Evolutionary conservation across 192 early-diverging fungal genomes (phyloP).

Genomic region (Rhizoclosmatium sp.): DNA sequence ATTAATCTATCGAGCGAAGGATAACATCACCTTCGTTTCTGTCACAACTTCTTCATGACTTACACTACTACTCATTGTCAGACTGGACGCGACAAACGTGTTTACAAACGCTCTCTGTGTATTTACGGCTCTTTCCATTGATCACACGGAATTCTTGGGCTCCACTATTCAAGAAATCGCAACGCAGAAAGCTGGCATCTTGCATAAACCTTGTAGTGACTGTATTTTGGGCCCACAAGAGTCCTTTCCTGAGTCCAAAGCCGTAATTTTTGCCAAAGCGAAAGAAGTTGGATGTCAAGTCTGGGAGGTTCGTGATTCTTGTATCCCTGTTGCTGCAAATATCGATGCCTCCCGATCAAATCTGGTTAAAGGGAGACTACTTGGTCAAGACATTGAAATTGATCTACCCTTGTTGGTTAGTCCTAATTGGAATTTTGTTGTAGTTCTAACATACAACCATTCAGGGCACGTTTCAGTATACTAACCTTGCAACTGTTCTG

Average conservation of each 20-base stretch:
- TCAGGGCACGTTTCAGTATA: constrained; percentile 80
- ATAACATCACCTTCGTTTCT: too few species aligned
- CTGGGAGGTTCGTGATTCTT: background rate
- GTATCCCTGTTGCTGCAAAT: background rate
- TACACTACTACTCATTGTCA: background rate
- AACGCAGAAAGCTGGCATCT: constrained; percentile 80
- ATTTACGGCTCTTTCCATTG: constrained; percentile 75
- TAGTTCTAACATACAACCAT: constrained; percentile 60
- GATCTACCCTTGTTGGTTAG: constrained; percentile 8
- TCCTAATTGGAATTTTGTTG: background rate
- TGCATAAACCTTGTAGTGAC: constrained; percentile 51
- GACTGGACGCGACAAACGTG: constrained; percentile 85
- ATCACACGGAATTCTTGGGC: constrained; percentile 80
- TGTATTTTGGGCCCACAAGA: constrained; percentile 62
- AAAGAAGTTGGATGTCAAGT: background rate
- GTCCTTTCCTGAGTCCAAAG: constrained; percentile 43
- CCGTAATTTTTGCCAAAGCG: constrained; percentile 24
- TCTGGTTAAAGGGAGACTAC: background rate
- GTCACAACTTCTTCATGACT: too few species aligned
- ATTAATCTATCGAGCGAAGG: too few species aligned
- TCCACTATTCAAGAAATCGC: constrained; percentile 74
- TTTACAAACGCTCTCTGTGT: constrained; percentile 59
- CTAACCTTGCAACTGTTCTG: constrained; percentile 80
- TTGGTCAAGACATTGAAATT: background rate
- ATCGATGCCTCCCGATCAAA: background rate